Evolutionary conservation across 495 filamentous ascomycete species (phyloP).

Genomic region (Lindgomyces ingoldianus): DNA sequence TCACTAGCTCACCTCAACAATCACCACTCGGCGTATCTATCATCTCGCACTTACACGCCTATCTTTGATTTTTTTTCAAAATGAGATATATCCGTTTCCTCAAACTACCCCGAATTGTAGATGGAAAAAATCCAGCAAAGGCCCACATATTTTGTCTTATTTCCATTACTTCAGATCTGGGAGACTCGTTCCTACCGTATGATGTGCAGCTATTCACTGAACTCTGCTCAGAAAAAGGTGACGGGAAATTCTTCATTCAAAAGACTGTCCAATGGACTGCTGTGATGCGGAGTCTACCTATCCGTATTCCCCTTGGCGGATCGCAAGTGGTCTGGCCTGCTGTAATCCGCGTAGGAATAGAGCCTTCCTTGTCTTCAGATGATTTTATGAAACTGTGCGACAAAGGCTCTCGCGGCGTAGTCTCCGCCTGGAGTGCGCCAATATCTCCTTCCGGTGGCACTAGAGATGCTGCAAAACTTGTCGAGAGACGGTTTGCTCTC

Average conservation of each 20-base stretch:
- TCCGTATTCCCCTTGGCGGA: slow-evolving; percentile 41
- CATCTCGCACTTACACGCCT: neutral
- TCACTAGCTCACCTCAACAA: neutral
- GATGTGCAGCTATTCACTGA: slow-evolving; percentile 58
- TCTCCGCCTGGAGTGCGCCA: slow-evolving; percentile 59
- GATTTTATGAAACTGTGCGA: slow-evolving; percentile 38
- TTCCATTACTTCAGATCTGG: slow-evolving; percentile 87
- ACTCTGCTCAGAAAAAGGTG: slow-evolving; percentile 43
- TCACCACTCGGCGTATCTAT: no score
- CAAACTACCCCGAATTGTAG: slow-evolving; percentile 37
- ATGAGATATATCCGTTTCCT: slow-evolving; percentile 46
- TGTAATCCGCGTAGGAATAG: slow-evolving; percentile 41
- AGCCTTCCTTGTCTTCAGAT: slow-evolving; percentile 24
- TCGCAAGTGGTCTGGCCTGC: slow-evolving; percentile 32
- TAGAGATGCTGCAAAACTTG: slow-evolving; percentile 49
- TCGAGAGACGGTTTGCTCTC: slow-evolving; percentile 55
- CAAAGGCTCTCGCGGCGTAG: slow-evolving; percentile 46
- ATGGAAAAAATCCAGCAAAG: slow-evolving; percentile 31
- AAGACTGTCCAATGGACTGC: slow-evolving; percentile 55
- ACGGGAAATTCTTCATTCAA: slow-evolving; percentile 49
- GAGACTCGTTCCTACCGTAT: slow-evolving; percentile 77
- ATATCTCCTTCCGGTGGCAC: slow-evolving; percentile 47
- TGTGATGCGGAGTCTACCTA: slow-evolving; percentile 55
- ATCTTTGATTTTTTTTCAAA: neutral
- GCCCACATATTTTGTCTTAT: slow-evolving; percentile 53